Evolutionary conservation across 208 protist genomes (phyloP).

Genomic region (Phytomonas francai): DNA sequence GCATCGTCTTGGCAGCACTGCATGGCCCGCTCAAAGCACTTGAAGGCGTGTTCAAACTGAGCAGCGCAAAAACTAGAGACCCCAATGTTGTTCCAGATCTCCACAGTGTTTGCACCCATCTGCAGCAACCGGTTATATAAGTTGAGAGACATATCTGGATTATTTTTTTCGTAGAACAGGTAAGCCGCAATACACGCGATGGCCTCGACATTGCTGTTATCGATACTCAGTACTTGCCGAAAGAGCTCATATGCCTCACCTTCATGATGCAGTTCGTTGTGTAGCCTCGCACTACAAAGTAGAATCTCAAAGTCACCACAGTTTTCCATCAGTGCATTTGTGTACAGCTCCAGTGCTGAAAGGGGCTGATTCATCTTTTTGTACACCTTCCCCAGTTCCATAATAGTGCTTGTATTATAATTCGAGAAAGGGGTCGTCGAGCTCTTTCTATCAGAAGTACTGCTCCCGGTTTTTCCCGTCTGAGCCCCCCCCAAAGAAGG

Average conservation of each 20-base stretch:
- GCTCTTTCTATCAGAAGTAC: too few species aligned
- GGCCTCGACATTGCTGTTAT: constrained; percentile 91
- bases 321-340: constrained; percentile 62
- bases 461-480: too few species aligned
- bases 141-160: constrained; percentile 91
- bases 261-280: constrained; percentile 88
- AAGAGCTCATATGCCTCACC: constrained; percentile 72
- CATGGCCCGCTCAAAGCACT: constrained; percentile 88
- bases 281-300: constrained; percentile 79
- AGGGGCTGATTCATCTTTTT: constrained; percentile 91
- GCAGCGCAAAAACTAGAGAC: constrained; percentile 92
- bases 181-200: constrained; percentile 91
- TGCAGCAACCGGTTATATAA: constrained; percentile 91
- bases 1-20: constrained; percentile 56
- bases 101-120: constrained; percentile 85
- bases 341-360: constrained; percentile 88
- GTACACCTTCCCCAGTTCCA: constrained; percentile 93
- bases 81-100: constrained; percentile 95
- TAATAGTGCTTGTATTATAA: constrained; percentile 78
- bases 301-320: constrained; percentile 84
- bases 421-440: constrained; percentile 21
- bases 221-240: constrained; percentile 72
- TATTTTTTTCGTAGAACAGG: constrained; percentile 92
- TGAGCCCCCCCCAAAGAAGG: neutral
- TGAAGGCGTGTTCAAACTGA: constrained; percentile 91